These are phyloP conservation scores for Tritrichomonas musculus DNA, from an alignment of 208 protist species.

Conservation along the genomic window DNA sequence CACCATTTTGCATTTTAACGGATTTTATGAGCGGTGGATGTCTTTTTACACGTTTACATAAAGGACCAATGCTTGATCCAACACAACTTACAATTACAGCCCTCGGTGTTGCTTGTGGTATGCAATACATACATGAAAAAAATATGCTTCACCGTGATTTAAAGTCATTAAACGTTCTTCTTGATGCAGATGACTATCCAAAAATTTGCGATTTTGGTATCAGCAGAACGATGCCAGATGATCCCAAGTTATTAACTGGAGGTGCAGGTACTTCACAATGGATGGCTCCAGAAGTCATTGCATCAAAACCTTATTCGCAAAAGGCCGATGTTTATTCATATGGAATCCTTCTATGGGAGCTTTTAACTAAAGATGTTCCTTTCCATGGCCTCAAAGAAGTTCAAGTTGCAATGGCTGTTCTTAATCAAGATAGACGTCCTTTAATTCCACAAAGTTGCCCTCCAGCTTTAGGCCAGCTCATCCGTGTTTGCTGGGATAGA, in stretches of 20 bases:
- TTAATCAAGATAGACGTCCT: not conserved
- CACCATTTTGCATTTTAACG: slow-evolving; percentile 8
- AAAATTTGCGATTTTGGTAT: slow-evolving; percentile 30
- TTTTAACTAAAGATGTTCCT: not conserved
- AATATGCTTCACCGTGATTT: not conserved
- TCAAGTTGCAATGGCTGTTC: not conserved
- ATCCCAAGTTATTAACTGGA: not conserved
- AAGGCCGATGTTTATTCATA: slow-evolving; percentile 27
- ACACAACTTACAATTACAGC: not conserved
- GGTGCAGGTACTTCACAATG: not conserved
- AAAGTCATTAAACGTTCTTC: not conserved
- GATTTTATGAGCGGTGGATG: not conserved
- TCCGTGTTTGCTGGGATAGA: not conserved
- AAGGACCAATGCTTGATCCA: not conserved
- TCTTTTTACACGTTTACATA: not conserved
- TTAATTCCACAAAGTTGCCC: slow-evolving; percentile 5
- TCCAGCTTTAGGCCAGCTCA: not conserved
- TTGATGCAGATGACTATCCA: slow-evolving; percentile 17
- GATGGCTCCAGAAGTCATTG: slow-evolving; percentile 32
- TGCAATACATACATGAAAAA: not conserved
- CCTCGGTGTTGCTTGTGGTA: not conserved
- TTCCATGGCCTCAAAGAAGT: not conserved
- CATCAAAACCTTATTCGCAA: not conserved
- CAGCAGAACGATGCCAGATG: not conserved
- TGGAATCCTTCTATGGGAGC: not conserved